These are phyloP conservation scores for Jamesozyma hellenica DNA, from an alignment of 805 yeast species.

Conservation along the genomic window DNA sequence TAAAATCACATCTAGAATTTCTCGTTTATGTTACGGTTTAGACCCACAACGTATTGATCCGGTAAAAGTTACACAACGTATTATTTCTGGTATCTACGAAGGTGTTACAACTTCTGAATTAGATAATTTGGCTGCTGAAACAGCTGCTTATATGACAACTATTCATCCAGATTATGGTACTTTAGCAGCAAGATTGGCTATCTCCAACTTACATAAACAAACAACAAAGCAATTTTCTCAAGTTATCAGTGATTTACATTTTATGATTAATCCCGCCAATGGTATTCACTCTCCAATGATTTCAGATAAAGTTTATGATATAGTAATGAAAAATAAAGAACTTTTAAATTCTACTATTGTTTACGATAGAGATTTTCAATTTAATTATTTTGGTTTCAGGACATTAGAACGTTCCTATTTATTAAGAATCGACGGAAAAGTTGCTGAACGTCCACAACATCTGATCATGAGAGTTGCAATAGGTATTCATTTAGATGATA, in stretches of 20 bases:
- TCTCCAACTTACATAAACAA: slow-evolving; percentile 83
- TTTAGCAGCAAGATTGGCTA: slow-evolving; percentile 87
- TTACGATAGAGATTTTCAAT: slow-evolving; percentile 60
- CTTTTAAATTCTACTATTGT: slow-evolving; percentile 61
- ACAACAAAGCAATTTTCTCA: slow-evolving; percentile 72
- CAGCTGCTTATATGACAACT: slow-evolving; percentile 92
- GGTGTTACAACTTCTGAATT: slow-evolving; percentile 85
- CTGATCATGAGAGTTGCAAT: slow-evolving; percentile 81
- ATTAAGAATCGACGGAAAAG: slow-evolving; percentile 45
- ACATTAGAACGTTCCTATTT: slow-evolving; percentile 80
- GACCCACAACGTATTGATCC: slow-evolving; percentile 84
- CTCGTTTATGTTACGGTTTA: slow-evolving; percentile 85
- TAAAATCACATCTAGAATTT: slow-evolving; percentile 87
- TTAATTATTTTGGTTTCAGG: slow-evolving; percentile 80
- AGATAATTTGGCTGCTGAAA: slow-evolving; percentile 78
- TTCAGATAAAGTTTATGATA: slow-evolving; percentile 49
- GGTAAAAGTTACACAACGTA: slow-evolving; percentile 82
- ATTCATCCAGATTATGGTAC: slow-evolving; percentile 94
- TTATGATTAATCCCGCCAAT: slow-evolving; percentile 68
- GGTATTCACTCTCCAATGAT: slow-evolving; percentile 45
- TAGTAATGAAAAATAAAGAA: slow-evolving; percentile 51
- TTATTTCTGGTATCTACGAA: slow-evolving; percentile 69
- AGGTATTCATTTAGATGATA: slow-evolving; percentile 68
- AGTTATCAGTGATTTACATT: slow-evolving; percentile 56
- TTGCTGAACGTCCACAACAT: slow-evolving; percentile 84